Conservation (phyloP, 768 basidiomycete genomes). For the Leucogyrophana mollusca region DNA sequence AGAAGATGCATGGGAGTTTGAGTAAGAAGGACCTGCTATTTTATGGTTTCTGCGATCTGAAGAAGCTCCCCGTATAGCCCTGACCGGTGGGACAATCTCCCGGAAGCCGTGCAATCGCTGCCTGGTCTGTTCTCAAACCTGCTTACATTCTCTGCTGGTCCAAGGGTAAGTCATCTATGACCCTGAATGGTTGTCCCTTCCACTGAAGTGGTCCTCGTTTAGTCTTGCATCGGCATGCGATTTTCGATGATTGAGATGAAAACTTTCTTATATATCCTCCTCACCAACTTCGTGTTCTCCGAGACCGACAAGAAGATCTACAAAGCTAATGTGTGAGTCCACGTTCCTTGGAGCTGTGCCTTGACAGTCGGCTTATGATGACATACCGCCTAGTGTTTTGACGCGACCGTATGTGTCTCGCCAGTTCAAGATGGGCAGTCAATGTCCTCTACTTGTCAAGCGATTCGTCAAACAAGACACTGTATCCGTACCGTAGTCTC, state of each 20-base stretch:
- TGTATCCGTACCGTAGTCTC: too few relatives aligned
- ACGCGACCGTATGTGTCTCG: conserved; percentile 62
- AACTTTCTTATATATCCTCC: conserved; percentile 65
- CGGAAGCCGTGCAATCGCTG: conserved; percentile 60
- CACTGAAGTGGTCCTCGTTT: conserved; percentile 6
- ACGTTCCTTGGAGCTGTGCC: too few relatives aligned
- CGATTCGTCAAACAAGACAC: conserved; percentile 13
- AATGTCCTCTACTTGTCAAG: conserved; percentile 57
- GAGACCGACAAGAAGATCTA: conserved; percentile 51
- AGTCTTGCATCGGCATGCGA: conserved; percentile 83
- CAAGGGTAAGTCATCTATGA: conserved; percentile 52
- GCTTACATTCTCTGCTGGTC: conserved; percentile 78
- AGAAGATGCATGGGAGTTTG: conserved; percentile 76
- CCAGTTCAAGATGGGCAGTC: conserved; percentile 55
- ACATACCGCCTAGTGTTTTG: conserved; percentile 47
- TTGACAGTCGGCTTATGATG: neutral
- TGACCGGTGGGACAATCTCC: conserved; percentile 77
- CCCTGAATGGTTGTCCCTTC: too few relatives aligned
- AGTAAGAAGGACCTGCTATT: conserved; percentile 42
- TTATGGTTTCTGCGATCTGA: neutral
- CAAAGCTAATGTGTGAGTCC: conserved; percentile 61
- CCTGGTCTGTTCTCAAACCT: conserved; percentile 74
- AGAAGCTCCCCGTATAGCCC: conserved; percentile 45
- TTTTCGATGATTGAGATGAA: conserved; percentile 87
- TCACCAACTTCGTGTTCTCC: conserved; percentile 64